Base-by-base conservation (phyloP, 495 filamentous ascomycete species). In the Cercophora sp. region DNA sequence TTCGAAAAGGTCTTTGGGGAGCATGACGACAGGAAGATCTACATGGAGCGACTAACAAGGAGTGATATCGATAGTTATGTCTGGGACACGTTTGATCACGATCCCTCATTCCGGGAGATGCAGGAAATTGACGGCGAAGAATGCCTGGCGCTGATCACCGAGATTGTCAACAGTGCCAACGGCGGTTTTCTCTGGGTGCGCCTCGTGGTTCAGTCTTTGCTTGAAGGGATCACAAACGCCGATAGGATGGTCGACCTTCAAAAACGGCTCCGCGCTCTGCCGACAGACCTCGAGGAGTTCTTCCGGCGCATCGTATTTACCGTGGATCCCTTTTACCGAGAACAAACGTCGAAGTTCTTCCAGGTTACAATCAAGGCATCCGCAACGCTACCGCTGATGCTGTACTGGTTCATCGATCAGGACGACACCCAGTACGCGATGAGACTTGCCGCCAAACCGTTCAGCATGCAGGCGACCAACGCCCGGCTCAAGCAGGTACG, bases 381-480 rank as follows among this genome's bases (percentile, higher is more conserved):
- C 2, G 19, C 4, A 1, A 2, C n/a, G 10, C 6, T 39, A 18
- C 48, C 48, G 8, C 20, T 51, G 2, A 40, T 51, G 4, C 2
- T 15, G 5, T 51, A 51, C 34, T 51, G 48, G 48, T 51, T 51
- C 48, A 26, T 51, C 0, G 48, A 51, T 15, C 46, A 49, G 26
- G 48, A 51, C 10, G 34, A 51, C 5, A n/a, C 10, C 32, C 5
- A 20, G 5, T 42, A 42, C 18, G 8, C 39, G 5, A 5, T 40
- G n/a, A 27, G 3, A 1, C 2, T 40, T 0, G 29, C 18, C 10
- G 22, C 27, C 19, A 4, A 5, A 2, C 34, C 48, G 31, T 40
- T 23, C 9, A 8, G 8, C 3, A 16, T 51, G 2, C 48, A 51
- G 48, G 1, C 10, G 1, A 48, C 27, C 1, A 48, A 34, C 45